Base-by-base conservation (phyloP, 805 yeast species). In the Monosporozyma servazzii region DNA sequence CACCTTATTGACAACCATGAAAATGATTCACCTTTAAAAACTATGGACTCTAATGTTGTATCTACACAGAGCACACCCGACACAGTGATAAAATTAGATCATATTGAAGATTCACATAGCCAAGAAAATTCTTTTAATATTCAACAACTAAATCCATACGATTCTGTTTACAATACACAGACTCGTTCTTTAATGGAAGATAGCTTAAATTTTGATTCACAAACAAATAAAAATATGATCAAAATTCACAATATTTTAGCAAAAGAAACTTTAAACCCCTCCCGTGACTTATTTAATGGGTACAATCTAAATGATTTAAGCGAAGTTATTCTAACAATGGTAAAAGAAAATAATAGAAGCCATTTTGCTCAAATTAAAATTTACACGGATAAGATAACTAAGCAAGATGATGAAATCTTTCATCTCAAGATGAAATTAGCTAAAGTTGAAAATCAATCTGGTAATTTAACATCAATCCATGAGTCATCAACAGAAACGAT, bases 151-250 rank as follows among this genome's bases (percentile, higher is more conserved):
- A 56, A 53, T 47, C 60, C 61, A 5, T 63, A 63, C 45, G 60
- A 58, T 15, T 56, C 51, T 48, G 64, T 62, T 15, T 63, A 59
- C 51, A 63, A 62, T 13, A 53, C 56, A 2, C 62, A 60, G 27
- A 51, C 50, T 45, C 51, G 52, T 17, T 52, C 37, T 40, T 21
- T 52, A 17, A 36, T 45, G 40, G 48, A 49, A 33, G 52, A 48
- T 31, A 45, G 51, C 27, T 37, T 44, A 11, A 45, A 27, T 8
- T 20, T 49, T 15, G 58, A 54, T 31, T 27, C 43, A 31, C 20
- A 41, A 4, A 47, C 53, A 8, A 33, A 33, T 30, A 27, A 41
- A 36, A 54, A 56, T 49, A 48, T 52, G 17, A 40, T 9, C 17
- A 20, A 41, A 23, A 36, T 52, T 5, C 40, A 52, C 33, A 29